Percentiles rank a stretch among this genome's conserved stretches.
Evolutionary conservation across 257 asterid species (phyloP).

Genomic region (Penstemon barbatus): DNA sequence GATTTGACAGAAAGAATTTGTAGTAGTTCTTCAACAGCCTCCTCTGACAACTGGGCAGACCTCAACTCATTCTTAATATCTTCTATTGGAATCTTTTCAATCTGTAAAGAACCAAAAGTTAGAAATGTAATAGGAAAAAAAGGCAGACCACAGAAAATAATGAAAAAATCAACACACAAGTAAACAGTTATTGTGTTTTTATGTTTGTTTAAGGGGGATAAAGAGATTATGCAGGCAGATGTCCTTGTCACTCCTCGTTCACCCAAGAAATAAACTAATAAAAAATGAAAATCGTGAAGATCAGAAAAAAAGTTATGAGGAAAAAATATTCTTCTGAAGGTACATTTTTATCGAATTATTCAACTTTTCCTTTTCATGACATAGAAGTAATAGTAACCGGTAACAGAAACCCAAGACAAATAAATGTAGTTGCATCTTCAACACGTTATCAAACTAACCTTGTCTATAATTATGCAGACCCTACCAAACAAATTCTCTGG

Average conservation of each 20-base stretch:
- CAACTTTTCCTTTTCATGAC: neutral
- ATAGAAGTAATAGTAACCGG: neutral
- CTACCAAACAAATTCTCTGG: conserved; percentile 78
- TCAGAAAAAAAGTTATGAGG: neutral
- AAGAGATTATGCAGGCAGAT: neutral
- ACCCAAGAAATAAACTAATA: neutral
- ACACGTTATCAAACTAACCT: conserved; percentile 54
- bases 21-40: conserved; percentile 81
- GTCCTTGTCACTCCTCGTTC: neutral
- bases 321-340: neutral
- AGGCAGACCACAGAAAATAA: conserved; percentile 17
- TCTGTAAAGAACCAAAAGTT: conserved; percentile 41
- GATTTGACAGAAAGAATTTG: conserved; percentile 80
- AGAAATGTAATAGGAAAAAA: conserved; percentile 8
- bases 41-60: conserved; percentile 79
- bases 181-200: neutral
- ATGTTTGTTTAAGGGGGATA: neutral
- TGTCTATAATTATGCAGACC: conserved; percentile 90
- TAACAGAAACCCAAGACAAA: conserved; percentile 14
- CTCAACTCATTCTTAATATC: conserved; percentile 82
- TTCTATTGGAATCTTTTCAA: conserved; percentile 90
- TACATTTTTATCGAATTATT: neutral
- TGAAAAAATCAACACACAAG: neutral
- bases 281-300: neutral
- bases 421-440: neutral